Evolutionary conservation across 768 basidiomycete species (phyloP).

Genomic region (Omphalotus guepiniiformis): DNA sequence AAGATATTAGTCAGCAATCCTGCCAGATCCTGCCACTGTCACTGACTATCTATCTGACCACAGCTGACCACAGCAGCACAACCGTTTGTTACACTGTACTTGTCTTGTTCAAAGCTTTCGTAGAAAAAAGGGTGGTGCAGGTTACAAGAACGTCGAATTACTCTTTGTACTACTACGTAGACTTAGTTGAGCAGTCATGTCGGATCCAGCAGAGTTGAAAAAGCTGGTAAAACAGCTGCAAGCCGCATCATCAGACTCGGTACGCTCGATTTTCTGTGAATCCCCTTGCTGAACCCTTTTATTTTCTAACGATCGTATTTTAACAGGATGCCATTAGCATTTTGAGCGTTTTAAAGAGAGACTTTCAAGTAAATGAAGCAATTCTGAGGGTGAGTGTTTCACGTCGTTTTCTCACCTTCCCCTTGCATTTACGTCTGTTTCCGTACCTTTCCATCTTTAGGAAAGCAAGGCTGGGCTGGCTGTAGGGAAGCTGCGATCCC

Average conservation of each 20-base stretch:
- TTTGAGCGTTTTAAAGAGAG: conserved; percentile 58
- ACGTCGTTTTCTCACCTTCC: conserved; percentile 13
- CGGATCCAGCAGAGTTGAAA: conserved; percentile 63
- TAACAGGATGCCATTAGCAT: conserved; percentile 61
- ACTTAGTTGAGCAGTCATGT: conserved; percentile 31
- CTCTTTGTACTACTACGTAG: conserved; percentile 12
- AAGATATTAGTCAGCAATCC: no score
- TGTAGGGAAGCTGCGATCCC: conserved; percentile 81
- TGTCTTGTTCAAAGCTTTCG: no score
- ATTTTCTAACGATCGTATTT: conserved; percentile 25
- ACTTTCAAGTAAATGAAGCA: conserved; percentile 65
- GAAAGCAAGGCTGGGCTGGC: conserved; percentile 92
- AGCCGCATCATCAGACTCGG: conserved; percentile 36
- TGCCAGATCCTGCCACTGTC: no score
- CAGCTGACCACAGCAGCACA: no score
- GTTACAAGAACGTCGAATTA: no score
- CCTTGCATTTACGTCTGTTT: conserved; percentile 20
- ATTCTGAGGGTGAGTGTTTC: conserved; percentile 63
- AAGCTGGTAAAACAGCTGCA: conserved; percentile 79
- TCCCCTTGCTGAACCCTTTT: conserved; percentile 19
- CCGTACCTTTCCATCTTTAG: conserved; percentile 34
- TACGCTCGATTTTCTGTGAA: background rate
- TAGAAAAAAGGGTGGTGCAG: no score
- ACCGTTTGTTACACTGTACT: no score
- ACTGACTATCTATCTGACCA: no score